Conservation (phyloP, 164 flowering plant species). For the Saururus chinensis region DNA sequence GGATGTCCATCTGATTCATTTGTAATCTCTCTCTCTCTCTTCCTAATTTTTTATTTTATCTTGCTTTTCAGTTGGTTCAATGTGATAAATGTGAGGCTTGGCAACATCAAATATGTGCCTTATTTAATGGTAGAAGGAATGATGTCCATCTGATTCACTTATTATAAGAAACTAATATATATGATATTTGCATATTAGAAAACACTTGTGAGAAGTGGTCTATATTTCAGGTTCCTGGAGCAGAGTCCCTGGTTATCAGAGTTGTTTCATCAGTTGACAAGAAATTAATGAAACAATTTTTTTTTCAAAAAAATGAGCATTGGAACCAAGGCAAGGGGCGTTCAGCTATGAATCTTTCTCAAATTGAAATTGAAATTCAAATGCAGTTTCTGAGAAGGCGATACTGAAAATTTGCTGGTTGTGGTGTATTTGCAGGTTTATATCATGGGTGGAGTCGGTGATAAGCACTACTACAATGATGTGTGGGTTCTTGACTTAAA, state of each 20-base stretch:
- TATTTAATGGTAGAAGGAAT: conserved; percentile 9
- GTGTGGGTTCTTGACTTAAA: conserved; percentile 68
- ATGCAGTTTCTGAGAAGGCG: no score
- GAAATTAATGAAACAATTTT: no score
- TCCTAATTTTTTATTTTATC: neutral
- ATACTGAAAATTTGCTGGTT: neutral
- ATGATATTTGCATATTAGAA: neutral
- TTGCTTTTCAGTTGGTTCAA: conserved; percentile 20
- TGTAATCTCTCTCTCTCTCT: neutral
- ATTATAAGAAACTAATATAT: neutral
- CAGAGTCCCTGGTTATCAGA: conserved; percentile 12
- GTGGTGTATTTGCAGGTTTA: conserved; percentile 39
- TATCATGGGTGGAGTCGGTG: conserved; percentile 88
- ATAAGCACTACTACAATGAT: conserved; percentile 77
- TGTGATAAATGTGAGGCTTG: conserved; percentile 19
- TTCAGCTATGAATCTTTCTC: neutral
- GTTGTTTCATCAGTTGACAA: no score
- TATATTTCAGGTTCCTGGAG: conserved; percentile 11
- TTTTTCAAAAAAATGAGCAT: no score
- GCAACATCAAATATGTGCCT: conserved; percentile 24
- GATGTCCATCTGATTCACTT: no score
- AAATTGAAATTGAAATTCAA: neutral
- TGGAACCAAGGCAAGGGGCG: conserved; percentile 55
- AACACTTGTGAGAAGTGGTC: neutral
- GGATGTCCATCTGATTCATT: neutral